These are phyloP conservation scores for Phytophthora litchii DNA, from an alignment of 352 stramenopile species.

Conservation along the genomic window DNA sequence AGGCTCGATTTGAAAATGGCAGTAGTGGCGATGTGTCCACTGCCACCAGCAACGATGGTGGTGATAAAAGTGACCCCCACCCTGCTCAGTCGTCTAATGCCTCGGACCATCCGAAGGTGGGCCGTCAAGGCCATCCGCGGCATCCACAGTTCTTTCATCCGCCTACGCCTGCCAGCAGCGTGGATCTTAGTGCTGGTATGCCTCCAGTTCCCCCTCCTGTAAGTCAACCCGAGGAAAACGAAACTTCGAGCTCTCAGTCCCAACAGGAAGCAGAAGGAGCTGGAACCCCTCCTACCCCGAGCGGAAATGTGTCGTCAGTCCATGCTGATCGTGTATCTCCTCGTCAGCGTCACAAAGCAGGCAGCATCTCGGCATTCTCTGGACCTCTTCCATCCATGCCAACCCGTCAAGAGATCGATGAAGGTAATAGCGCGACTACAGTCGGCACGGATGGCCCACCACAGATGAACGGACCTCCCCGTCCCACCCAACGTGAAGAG, in stretches of 20 bases:
- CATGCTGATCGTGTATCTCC: constrained; percentile 4
- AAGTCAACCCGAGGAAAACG: constrained; percentile 4
- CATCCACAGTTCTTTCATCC: constrained; percentile 44
- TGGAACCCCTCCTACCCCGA: not conserved
- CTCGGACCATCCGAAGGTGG: constrained; percentile 18
- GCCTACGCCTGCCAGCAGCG: constrained; percentile 17
- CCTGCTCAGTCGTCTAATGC: constrained; percentile 7
- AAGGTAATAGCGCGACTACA: constrained; percentile 1
- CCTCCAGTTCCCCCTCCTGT: constrained; percentile 1
- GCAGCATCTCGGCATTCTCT: constrained; percentile 12
- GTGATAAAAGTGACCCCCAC: constrained; percentile 4
- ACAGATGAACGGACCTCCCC: constrained; percentile 7
- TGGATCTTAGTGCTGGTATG: constrained; percentile 12
- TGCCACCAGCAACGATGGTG: not conserved
- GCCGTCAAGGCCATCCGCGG: constrained; percentile 29
- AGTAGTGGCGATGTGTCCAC: constrained; percentile 4
- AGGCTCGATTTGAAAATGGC: constrained; percentile 31
- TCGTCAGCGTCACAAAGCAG: constrained; percentile 12
- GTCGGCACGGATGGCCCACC: constrained; percentile 7
- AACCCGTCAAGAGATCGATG: constrained; percentile 3
- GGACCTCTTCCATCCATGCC: constrained; percentile 12
- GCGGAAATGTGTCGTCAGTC: not conserved
- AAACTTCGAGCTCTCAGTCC: not conserved
- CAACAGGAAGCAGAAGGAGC: constrained; percentile 7
- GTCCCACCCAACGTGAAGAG: constrained; percentile 10